phyloP scores from a whole-genome alignment of 176 grass and related monocot species.

The Saccharum officinarum region DNA sequence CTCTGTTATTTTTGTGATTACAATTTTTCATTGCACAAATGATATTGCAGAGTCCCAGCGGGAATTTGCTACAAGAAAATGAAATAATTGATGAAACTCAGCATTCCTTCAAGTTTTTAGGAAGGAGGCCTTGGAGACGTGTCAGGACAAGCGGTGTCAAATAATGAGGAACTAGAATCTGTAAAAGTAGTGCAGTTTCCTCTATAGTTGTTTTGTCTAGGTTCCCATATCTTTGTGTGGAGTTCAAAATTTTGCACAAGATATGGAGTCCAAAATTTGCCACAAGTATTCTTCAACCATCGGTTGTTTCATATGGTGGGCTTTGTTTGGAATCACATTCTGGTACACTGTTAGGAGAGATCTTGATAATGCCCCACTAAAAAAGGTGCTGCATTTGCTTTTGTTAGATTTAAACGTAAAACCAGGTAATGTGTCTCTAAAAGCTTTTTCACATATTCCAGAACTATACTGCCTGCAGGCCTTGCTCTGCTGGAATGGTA shows the following conservation, averaged over 20 bases:
- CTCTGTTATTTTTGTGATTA: constrained; percentile 22
- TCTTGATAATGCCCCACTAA: constrained; percentile 69
- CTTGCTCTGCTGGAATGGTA: constrained; percentile 60
- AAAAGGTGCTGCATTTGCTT: constrained; percentile 59
- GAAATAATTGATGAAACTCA: constrained; percentile 71
- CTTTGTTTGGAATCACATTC: constrained; percentile 71
- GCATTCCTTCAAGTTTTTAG: constrained; percentile 43
- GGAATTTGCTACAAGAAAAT: constrained; percentile 63
- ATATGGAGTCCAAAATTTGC: constrained; percentile 44
- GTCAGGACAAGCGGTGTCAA: constrained; percentile 20
- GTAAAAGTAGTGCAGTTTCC: constrained; percentile 62
- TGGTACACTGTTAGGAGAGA: constrained; percentile 64
- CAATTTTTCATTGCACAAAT: constrained; percentile 6
- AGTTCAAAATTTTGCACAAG: too few relatives aligned
- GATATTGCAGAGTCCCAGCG: constrained; percentile 73
- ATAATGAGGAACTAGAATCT: constrained; percentile 68
- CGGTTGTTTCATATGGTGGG: constrained; percentile 55
- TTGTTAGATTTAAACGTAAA: constrained; percentile 54
- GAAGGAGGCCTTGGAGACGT: constrained; percentile 32
- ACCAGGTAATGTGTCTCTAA: constrained; percentile 19
- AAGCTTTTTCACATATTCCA: constrained; percentile 17
- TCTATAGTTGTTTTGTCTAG: constrained; percentile 52
- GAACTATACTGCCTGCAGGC: constrained; percentile 44
- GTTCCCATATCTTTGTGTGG: constrained; percentile 56
- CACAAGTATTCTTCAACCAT: constrained; percentile 53